Evolutionary conservation across 2,329 filamentous ascomycete genomes (phyloP), one percentile per base, ranked within the genome.

Genomic region (Fusarium sp.): DNA sequence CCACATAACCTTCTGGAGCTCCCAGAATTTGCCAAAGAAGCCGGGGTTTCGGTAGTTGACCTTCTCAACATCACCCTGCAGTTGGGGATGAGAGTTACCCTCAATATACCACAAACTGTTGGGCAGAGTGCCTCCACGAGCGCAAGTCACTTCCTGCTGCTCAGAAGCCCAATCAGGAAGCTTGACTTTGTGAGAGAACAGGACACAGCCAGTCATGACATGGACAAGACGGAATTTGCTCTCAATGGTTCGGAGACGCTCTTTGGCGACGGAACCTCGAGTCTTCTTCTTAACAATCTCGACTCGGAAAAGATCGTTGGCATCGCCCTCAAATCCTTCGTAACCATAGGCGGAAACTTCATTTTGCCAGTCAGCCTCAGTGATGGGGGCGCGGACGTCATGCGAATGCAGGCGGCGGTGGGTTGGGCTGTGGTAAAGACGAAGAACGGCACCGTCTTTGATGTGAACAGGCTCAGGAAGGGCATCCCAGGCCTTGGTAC

Each of bases 131-230:
- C 94, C 96, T 49, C 93, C 91, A 74, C 91, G 92, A 10, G 96
- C 96, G 78, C 96, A 99, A 22, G 95, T 98, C n/a, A 99, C 96
- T 82, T 99, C 96, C 80, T 99, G 96, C 81, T 99, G 96, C 80
- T 98, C 96, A 55, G 92, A 99, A 48, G 93, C 96, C 96, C 96
- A 99, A 5, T 97, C 94, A 5, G 96, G 96, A 62, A 99, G 90
- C 85, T 99, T 99, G 79, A 98, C 94, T 84, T 98, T 98, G 87
- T 99, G 96, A 1, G 95, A 98, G 85, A 99, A 99, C 25, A 99
- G 86, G 15, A 91, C 92, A 78, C 96, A 99, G 48, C 95, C 94
- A 69, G 94, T 97, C 96, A 99, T 98, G 79, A 97, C 83, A 78
- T 99, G 96, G 34, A 98, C 88, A 46, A 99, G 91, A 78, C 90